Conservation (phyloP, 2,329 filamentous ascomycete genomes). For the Penicillium digitatum region DNA sequence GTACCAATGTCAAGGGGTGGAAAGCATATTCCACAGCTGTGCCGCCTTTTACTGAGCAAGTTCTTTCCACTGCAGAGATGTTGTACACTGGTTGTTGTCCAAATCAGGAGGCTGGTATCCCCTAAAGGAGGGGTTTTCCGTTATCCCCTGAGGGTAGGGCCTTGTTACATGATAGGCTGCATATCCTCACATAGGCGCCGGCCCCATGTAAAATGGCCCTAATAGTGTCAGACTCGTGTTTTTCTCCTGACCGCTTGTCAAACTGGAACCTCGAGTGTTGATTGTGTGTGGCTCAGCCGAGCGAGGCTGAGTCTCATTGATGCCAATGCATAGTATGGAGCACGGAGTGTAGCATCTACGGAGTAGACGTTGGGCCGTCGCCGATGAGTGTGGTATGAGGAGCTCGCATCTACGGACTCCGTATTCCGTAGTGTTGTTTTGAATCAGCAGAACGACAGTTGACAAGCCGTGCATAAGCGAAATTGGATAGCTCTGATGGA, state of each 20-base stretch:
- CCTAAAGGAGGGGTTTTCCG: conserved; percentile 3
- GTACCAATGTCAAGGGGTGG: background rate
- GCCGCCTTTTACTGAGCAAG: background rate
- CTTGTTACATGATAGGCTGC: conserved; percentile 5
- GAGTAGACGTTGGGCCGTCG: background rate
- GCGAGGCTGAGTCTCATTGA: background rate
- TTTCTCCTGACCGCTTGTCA: background rate
- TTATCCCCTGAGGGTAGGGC: conserved; percentile 7
- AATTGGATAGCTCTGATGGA: conserved; percentile 29
- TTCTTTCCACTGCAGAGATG: background rate
- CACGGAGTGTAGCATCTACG: background rate
- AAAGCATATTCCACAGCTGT: background rate
- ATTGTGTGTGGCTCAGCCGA: background rate
- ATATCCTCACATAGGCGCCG: conserved; percentile 17
- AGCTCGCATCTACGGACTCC: too few species aligned
- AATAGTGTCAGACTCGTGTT: background rate
- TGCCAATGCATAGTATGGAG: background rate
- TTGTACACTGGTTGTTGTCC: background rate
- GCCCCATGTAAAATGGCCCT: background rate
- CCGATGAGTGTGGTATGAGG: background rate
- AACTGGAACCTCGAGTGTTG: background rate
- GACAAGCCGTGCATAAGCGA: conserved; percentile 23
- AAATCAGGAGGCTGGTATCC: conserved; percentile 13
- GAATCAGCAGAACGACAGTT: conserved; percentile 13
- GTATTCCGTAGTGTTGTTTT: background rate